Evolutionary conservation across 495 filamentous ascomycete species (phyloP).

Genomic region (Penicillium robsamsonii): DNA sequence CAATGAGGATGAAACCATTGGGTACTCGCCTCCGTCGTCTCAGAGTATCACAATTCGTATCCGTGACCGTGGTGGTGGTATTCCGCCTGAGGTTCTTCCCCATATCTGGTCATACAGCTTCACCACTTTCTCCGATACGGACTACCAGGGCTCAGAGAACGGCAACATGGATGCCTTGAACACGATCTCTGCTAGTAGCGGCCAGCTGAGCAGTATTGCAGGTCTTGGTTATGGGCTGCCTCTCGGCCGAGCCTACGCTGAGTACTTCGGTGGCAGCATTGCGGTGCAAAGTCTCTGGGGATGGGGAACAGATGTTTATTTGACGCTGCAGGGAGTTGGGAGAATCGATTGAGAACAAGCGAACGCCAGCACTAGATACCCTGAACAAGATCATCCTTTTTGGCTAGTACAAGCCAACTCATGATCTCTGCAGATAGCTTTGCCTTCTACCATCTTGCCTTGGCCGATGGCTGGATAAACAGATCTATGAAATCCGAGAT

Average conservation of each 20-base stretch:
- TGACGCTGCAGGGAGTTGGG: constrained; percentile 81
- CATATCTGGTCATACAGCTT: constrained; percentile 96
- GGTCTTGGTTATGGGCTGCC: constrained; percentile 92
- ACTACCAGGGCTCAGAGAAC: constrained; percentile 38
- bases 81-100: constrained; percentile 72
- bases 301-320: constrained; percentile 86
- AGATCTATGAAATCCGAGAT: constrained; percentile 80
- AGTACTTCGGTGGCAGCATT: constrained; percentile 98
- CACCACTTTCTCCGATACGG: constrained; percentile 81
- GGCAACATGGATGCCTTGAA: constrained; percentile 64
- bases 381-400: not conserved
- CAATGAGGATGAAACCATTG: constrained; percentile 38
- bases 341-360: constrained; percentile 45
- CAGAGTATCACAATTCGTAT: constrained; percentile 94
- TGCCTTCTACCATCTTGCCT: constrained; percentile 12
- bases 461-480: constrained; percentile 30
- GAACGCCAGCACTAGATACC: constrained; percentile 5
- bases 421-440: not conserved
- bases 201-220: constrained; percentile 74
- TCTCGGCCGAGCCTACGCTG: constrained; percentile 88
- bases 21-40: constrained; percentile 51
- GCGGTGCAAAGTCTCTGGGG: constrained; percentile 90
- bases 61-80: constrained; percentile 91
- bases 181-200: constrained; percentile 65
- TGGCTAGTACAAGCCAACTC: not conserved